A percentile compares a stretch with the other conserved stretches of the same genome.
These are phyloP conservation scores for Pythium vanterpoolii DNA, from an alignment of 352 stramenopile species.

Conservation along the genomic window DNA sequence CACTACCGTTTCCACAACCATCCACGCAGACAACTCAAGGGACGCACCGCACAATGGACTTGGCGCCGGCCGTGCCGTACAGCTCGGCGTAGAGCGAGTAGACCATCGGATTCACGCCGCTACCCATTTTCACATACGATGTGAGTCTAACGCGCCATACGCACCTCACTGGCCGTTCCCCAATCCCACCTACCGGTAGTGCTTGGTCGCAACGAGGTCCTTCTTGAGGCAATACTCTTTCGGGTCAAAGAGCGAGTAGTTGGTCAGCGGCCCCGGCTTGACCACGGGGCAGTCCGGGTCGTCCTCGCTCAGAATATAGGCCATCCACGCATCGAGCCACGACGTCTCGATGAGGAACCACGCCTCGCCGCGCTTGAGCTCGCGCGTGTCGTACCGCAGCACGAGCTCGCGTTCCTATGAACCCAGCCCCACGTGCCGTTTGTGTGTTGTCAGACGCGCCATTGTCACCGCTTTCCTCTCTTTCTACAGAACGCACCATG, in stretches of 20 bases:
- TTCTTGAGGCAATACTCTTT: conserved; percentile 63
- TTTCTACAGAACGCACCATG: conserved; percentile 7
- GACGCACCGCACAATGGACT: conserved; percentile 62
- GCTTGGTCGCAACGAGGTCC: conserved; percentile 51
- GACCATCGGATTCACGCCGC: conserved; percentile 72
- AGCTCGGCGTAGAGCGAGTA: conserved; percentile 75
- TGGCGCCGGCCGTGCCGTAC: conserved; percentile 62
- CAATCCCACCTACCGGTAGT: conserved; percentile 50
- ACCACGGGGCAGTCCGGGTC: conserved; percentile 44
- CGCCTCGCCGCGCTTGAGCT: conserved; percentile 63
- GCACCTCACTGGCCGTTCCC: neutral
- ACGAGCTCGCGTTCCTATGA: conserved; percentile 61
- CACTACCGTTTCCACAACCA: no score
- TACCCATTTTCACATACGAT: conserved; percentile 10
- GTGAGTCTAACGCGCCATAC: no score
- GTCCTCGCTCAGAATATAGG: conserved; percentile 65
- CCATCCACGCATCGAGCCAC: conserved; percentile 82
- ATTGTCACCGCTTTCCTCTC: neutral
- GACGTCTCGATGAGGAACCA: conserved; percentile 77
- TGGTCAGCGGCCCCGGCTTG: conserved; percentile 59
- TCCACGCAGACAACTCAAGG: no score
- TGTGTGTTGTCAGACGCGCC: neutral
- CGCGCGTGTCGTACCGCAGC: conserved; percentile 57
- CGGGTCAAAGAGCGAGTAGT: conserved; percentile 73
- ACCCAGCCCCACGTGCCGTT: neutral